These are phyloP conservation scores for Omphalea diandra DNA, from an alignment of 441 rosid genomes.

Conservation along the genomic window DNA sequence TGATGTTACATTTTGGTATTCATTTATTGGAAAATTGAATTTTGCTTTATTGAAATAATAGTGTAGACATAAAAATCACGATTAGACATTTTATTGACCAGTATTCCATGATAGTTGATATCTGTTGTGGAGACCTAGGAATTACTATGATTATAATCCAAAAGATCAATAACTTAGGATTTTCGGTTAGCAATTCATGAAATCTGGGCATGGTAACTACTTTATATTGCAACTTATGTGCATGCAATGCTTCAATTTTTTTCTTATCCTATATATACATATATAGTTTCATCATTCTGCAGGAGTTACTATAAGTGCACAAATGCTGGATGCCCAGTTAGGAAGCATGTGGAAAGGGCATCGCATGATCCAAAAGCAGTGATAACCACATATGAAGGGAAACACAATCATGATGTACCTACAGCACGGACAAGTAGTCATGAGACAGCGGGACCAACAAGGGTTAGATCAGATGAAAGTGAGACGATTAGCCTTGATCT, in stretches of 20 bases:
- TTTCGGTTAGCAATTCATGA: background rate
- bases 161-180: background rate
- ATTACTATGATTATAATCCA: constrained; percentile 2
- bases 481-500: constrained; percentile 82
- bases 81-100: background rate
- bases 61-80: no score
- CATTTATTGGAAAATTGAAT: background rate
- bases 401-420: constrained; percentile 96
- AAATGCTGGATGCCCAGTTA: constrained; percentile 84
- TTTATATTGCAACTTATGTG: background rate
- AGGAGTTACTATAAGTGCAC: constrained; percentile 99
- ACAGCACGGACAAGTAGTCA: constrained; percentile 59
- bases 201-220: background rate
- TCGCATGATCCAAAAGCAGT: constrained; percentile 97
- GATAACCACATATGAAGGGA: constrained; percentile 96
- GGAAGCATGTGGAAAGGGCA: constrained; percentile 98
- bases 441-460: constrained; percentile 58
- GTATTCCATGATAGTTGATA: background rate
- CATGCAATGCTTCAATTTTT: background rate
- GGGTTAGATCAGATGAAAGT: constrained; percentile 53
- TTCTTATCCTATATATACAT: no score
- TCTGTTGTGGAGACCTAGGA: background rate
- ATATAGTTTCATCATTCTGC: no score
- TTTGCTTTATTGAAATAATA: background rate
- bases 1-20: background rate